Evolutionary conservation across 768 basidiomycete genomes (phyloP), one percentile per base, ranked within the genome.

Genomic region (Fomitopsis serialis): DNA sequence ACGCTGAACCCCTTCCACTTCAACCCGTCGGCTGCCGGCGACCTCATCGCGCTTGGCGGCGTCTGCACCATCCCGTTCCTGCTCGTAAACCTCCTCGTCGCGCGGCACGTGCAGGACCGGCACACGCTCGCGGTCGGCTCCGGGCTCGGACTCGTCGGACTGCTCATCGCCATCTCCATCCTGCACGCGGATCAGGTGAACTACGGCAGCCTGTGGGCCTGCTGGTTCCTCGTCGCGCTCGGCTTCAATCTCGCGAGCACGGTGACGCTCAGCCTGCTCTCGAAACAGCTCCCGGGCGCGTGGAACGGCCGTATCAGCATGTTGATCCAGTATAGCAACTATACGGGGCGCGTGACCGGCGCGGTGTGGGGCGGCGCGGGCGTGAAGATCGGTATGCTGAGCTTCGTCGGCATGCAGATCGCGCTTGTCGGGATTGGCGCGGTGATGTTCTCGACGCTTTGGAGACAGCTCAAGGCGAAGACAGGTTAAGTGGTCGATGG

Each of bases 161-260:
- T 87, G 27, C 52, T 82, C 45, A 66, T 79, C 52, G 76, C 81
- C 61, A 63, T 83, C 22, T 69, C 66, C 12, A 69, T 85, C 29
- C 67, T 84, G 9, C 54, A 59, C 23, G 63, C 74, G 22, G 59
- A 65, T 22, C 71, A 61, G 22, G 65, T 82, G 19, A 71, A 66
- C 23, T 83, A 80, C 54, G 76, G 72, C 6, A 74, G 73, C 15
- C 59, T 85, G 5, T 76, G 75, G 54, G 62, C 64, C 6, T 70
- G 67, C 54, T 77, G 82, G 82, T 78, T 78, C 70, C 72, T 78
- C 37, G 71, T 87, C 22, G 85, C 87, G 23, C 72, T 87, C 4
- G 86, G 87, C 1, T 88, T 87, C 72, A 87, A 87, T 65, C 70
- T 87, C 11, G 78, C 82, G n/a, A 84, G 78, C 57, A 87, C 84